Evolutionary conservation across 805 yeast genomes (phyloP), one percentile per base, ranked within the genome.

Genomic region (Starmerella floricola): DNA sequence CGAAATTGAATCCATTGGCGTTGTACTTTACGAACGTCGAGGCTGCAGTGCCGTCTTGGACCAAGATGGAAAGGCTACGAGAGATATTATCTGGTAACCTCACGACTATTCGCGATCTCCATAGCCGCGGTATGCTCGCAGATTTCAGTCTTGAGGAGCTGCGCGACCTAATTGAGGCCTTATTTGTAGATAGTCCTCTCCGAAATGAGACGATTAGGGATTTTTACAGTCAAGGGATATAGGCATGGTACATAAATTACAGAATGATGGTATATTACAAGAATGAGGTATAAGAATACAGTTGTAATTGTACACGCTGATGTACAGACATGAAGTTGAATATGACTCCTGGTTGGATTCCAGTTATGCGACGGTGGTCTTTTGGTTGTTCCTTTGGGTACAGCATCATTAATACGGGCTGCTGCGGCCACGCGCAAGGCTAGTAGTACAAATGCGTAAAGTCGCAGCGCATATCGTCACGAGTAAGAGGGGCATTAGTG

Each of bases 71-170:
- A 42, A 56, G 58, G 39, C 50, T 63, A 18, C 51, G 49, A 12
- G 56, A 57, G 38, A 44, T 63, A n/a, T 53, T 63, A 13, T 52
- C 53, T 28, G 50, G 61, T 42, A 60, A 49, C 28, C 45, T 63
- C 37, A 58, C 49, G 1, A 56, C 55, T 12, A 62, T 63, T 17
- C 33, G 44, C 34, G 56, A 50, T 26, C 37, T 63, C 48, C 49
- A 44, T 26, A 50, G 48, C n/a, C 48, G 49, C 12, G 50, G 49
- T 28, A 39, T 55, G 36, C 54, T 63, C 38, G 55, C 57, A 2
- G 67, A 63, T 37, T 63, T 60, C 43, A 39, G 55, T 8, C 34
- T 54, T 1, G 34, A 40, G 2, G 67, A 63, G 51, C 50, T 63
- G 27, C 48, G 51, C 13, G 32, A 46, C 2, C 50, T 63, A 18